Percentiles rank a stretch among this genome's conserved stretches.
Conservation (phyloP, 208 protist species). For the Crithidia sp. region DNA sequence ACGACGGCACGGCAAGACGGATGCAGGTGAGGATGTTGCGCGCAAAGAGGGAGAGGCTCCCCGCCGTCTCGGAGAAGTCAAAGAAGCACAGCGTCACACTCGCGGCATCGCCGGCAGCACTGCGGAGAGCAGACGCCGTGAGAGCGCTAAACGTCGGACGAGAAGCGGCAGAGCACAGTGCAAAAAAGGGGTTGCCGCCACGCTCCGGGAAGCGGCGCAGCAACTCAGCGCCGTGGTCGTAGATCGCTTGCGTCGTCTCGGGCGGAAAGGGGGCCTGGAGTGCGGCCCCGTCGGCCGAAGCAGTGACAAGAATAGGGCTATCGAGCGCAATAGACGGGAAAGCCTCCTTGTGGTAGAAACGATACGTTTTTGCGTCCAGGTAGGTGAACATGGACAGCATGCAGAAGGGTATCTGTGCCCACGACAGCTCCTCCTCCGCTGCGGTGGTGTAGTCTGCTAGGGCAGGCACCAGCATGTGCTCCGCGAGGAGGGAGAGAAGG, state of each 20-base stretch:
- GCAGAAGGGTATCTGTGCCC: conserved; percentile 45
- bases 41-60: conserved; percentile 40
- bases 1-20: conserved; percentile 46
- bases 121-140: conserved; percentile 13
- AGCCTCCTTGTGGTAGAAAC: conserved; percentile 94
- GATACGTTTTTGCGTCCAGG: conserved; percentile 95
- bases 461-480: conserved; percentile 12
- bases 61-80: conserved; percentile 43
- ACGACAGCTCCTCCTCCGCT: conserved; percentile 35
- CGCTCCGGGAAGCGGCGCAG: conserved; percentile 37
- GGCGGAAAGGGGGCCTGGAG: conserved; percentile 20
- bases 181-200: conserved; percentile 56
- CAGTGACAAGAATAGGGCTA: conserved; percentile 31
- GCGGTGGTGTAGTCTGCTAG: conserved; percentile 5
- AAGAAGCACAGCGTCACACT: conserved; percentile 39
- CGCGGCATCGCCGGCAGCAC: background rate
- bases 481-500: conserved; percentile 27
- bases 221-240: conserved; percentile 28
- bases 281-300: conserved; percentile 18
- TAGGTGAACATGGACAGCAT: conserved; percentile 90
- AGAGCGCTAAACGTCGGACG: conserved; percentile 35
- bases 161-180: conserved; percentile 2
- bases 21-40: conserved; percentile 72
- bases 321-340: conserved; percentile 86
- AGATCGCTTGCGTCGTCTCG: conserved; percentile 24